These are phyloP conservation scores for Vitis riparia DNA, from an alignment of 164 flowering plant genomes.

Conservation along the genomic window DNA sequence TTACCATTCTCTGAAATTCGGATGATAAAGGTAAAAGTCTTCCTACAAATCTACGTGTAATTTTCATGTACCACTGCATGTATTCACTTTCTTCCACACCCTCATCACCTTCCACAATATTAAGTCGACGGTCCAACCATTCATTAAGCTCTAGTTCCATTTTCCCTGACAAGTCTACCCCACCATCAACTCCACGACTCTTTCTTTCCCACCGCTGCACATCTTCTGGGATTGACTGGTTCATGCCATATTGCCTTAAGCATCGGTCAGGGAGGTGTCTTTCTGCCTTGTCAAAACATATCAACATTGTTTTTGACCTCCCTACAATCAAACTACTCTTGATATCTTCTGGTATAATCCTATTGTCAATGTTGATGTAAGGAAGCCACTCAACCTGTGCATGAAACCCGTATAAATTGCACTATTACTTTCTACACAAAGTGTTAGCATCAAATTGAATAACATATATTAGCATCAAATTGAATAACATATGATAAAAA, in stretches of 20 bases:
- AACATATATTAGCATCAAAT: neutral
- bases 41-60: slow-evolving; percentile 62
- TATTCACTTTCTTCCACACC: slow-evolving; percentile 55
- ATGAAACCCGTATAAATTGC: neutral
- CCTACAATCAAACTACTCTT: slow-evolving; percentile 40
- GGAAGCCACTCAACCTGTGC: slow-evolving; percentile 72
- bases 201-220: slow-evolving; percentile 63
- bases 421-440: neutral
- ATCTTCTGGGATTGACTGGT: slow-evolving; percentile 53
- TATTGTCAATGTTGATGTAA: slow-evolving; percentile 39
- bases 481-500: neutral
- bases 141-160: slow-evolving; percentile 59
- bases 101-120: slow-evolving; percentile 45
- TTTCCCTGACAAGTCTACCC: slow-evolving; percentile 58
- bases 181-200: slow-evolving; percentile 73
- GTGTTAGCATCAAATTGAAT: neutral
- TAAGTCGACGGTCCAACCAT: slow-evolving; percentile 50
- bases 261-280: slow-evolving; percentile 75
- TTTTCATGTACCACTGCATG: slow-evolving; percentile 60
- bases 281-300: slow-evolving; percentile 79
- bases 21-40: slow-evolving; percentile 66
- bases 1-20: slow-evolving; percentile 58
- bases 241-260: slow-evolving; percentile 62
- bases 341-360: slow-evolving; percentile 46
- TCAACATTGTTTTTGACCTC: slow-evolving; percentile 71